These are phyloP conservation scores for Fraxinus angustifolia DNA, from an alignment of 305 asterid species.

Conservation along the genomic window DNA sequence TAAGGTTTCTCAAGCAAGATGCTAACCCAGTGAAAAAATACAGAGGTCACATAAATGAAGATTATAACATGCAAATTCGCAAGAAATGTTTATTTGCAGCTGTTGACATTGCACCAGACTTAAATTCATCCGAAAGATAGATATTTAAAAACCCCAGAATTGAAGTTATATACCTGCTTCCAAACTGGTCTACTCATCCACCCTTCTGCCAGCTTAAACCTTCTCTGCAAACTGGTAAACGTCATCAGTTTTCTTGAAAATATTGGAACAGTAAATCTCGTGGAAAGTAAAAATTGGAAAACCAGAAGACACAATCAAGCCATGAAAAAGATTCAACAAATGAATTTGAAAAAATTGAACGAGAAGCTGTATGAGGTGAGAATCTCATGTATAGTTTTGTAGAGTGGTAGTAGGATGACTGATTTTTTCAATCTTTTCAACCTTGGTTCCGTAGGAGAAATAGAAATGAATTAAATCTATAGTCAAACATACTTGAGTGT, in stretches of 20 bases:
- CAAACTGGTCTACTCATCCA: constrained; percentile 91
- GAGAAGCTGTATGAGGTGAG: too few relatives aligned
- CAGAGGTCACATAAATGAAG: not conserved
- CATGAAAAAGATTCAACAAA: not conserved
- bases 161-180: constrained; percentile 68
- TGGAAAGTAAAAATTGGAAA: constrained; percentile 4
- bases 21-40: not conserved
- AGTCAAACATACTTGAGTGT: constrained; percentile 60
- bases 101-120: not conserved
- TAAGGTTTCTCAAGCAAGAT: not conserved
- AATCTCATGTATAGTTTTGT: too few relatives aligned
- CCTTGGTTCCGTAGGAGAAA: not conserved
- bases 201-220: constrained; percentile 69
- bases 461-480: not conserved
- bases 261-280: constrained; percentile 5
- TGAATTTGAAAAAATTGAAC: too few relatives aligned
- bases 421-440: not conserved
- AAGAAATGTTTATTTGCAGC: not conserved
- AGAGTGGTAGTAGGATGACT: too few relatives aligned
- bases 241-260: constrained; percentile 30
- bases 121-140: not conserved
- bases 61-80: not conserved
- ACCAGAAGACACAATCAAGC: constrained; percentile 9
- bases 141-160: not conserved
- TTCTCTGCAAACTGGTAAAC: constrained; percentile 83